Evolutionary conservation across 2,329 filamentous ascomycete genomes (phyloP), one percentile per base, ranked within the genome.

Genomic region (Passalora sequoiae): DNA sequence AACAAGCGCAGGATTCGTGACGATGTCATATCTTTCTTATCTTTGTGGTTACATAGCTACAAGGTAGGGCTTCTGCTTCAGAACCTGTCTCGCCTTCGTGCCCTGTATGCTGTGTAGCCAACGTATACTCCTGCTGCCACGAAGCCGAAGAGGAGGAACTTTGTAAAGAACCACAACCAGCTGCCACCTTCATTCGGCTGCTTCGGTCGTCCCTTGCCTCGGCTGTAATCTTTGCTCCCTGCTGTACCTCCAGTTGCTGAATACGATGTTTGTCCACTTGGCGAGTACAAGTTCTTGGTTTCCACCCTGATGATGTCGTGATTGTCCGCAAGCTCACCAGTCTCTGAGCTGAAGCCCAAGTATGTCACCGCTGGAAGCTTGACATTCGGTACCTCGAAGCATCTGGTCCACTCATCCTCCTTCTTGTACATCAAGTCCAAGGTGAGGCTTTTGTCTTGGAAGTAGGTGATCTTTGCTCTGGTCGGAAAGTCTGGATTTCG

Each of bases 251-350:
- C 43, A 16, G 58, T 62, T 35, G 58, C 54, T n/a, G n/a, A n/a
- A n/a, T n/a, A n/a, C n/a, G n/a, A n/a, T 3, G 56, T 54, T 29
- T 54, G 54, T 15, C 61, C 62, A 22, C 72, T 69, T 25, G 77
- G 78, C 58, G 77, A 81, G 72, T 97, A 97, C 50, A 98, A 73
- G 67, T 96, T 98, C 73, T 84, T 85, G 44, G 91, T 83, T 52
- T 81, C 75, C 58, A 98, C 78, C 38, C 81, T 84, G 64, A 97
- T 81, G 66, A 98, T 94, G 69, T 98, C 92, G 75, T 96, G 91
- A 75, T 95, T 95, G 71, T 98, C 92, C 68, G 83, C 88, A 54
- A 98, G 79, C 72, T 98, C 91, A 61, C 92, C 92, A 12, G 92
- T 97, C 73, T 97, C 91, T 44, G 87, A 84, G 57, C 79, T 76